Evolutionary conservation across 1,139 yeast species (phyloP).

Genomic region (Wickerhamiella pararugosa): DNA sequence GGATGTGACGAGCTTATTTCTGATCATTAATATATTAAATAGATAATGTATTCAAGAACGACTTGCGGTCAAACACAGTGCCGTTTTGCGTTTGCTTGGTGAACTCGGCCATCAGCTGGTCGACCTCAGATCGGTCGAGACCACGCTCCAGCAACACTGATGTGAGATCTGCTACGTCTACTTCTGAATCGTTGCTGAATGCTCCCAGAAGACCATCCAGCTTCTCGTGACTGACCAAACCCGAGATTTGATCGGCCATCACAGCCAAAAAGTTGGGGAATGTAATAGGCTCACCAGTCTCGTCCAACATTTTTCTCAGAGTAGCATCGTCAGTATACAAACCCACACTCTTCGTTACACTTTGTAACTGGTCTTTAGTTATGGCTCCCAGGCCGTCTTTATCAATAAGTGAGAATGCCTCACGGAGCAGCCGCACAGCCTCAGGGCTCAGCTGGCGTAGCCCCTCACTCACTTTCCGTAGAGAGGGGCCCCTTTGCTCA

Average conservation of each 20-base stretch:
- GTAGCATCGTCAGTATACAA: constrained; percentile 28
- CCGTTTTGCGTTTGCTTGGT: constrained; percentile 8
- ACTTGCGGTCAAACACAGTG: constrained; percentile 5
- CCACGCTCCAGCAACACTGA: constrained; percentile 19
- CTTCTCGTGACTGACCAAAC: constrained; percentile 46
- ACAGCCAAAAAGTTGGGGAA: constrained; percentile 58
- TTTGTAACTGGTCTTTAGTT: constrained; percentile 41
- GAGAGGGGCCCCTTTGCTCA: background rate
- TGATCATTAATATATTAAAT: constrained; percentile 37
- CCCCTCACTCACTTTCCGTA: constrained; percentile 6
- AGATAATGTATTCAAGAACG: constrained; percentile 5
- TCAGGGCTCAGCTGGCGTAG: constrained; percentile 25
- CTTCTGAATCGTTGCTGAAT: constrained; percentile 31
- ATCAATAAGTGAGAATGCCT: constrained; percentile 53
- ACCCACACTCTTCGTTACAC: constrained; percentile 41
- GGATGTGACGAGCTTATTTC: constrained; percentile 94
- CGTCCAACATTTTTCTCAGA: constrained; percentile 29
- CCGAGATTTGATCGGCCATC: constrained; percentile 45
- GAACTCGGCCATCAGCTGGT: constrained; percentile 11
- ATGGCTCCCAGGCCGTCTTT: constrained; percentile 68
- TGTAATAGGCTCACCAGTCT: constrained; percentile 44
- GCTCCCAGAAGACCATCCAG: constrained; percentile 48
- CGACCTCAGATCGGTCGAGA: constrained; percentile 11
- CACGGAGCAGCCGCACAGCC: constrained; percentile 32
- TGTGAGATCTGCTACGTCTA: constrained; percentile 38